Base-by-base conservation (phyloP, 805 yeast genomes). In the Schwanniomyces pseudopolymorphus region DNA sequence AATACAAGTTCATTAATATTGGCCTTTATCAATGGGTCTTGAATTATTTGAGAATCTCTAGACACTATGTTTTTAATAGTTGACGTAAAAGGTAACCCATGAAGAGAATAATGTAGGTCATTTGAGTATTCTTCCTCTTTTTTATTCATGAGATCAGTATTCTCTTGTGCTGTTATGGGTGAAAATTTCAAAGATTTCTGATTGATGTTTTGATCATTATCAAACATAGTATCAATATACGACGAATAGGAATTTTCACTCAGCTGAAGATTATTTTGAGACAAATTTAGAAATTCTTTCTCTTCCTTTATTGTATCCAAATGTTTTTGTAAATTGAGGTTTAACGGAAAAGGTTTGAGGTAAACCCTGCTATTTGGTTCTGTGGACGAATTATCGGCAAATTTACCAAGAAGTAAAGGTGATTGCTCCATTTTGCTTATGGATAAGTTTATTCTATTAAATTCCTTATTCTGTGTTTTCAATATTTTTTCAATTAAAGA, bases 321-420 rank as follows among this genome's bases (percentile, higher is more conserved):
- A 33, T 39, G 35, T 26, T 37, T 35, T 4, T 49, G 28, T 9
- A 20, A 3, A 35, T 13, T 40, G 13, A 53, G 44, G 38, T 53
- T 57, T 22, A 58, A 51, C 1, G 63, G 63, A 46, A 57, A 58
- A 3, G 63, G 63, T 28, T 47, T 52, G 13, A 55, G 22, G 20
- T 20, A 44, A 7, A 48, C 31, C 13, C 33, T 13, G 9, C 26
- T 20, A 7, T 26, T 25, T 13, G 16, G 17, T 7, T 33, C 19
- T 6, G 35, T 5, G 8, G 25, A 5, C 11, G 35, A 27, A 11
- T n/a, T 13, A 17, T 10, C 4, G 24, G 35, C 43, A 9, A 27
- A 16, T 41, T 40, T 45, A 21, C 45, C 47, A 38, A 43, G 31
- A 17, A 26, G 26, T 40, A 11, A 26, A 11, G 47, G 21, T 3